These are phyloP conservation scores for Cylindrodendrum hubeiense DNA, from an alignment of 2,329 filamentous ascomycete genomes.

Conservation along the genomic window DNA sequence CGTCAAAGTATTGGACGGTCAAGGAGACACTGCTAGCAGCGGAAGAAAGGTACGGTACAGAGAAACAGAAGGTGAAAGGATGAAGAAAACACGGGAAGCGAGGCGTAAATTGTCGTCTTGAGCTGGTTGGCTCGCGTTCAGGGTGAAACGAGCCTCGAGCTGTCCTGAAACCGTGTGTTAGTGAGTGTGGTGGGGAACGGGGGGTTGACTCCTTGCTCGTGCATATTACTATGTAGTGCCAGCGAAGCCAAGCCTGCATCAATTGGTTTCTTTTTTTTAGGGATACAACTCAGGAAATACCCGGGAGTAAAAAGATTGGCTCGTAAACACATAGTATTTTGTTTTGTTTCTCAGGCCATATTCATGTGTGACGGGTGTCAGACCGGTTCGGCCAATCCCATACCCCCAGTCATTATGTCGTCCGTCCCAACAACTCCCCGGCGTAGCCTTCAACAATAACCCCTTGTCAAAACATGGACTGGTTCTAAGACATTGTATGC, in stretches of 20 bases:
- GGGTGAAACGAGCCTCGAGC: conserved; percentile 5
- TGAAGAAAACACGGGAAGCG: not conserved
- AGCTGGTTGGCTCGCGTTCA: conserved; percentile 3
- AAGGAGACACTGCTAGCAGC: conserved; percentile 7
- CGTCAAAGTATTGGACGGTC: not conserved
- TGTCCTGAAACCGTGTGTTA: not conserved
- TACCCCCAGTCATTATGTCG: not conserved
- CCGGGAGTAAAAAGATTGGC: too few relatives aligned
- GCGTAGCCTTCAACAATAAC: not conserved
- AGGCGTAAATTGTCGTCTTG: not conserved
- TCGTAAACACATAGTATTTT: not conserved
- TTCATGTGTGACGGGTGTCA: not conserved
- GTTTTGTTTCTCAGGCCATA: not conserved
- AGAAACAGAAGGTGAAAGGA: not conserved
- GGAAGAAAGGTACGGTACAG: not conserved
- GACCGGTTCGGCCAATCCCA: not conserved
- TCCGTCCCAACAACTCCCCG: not conserved
- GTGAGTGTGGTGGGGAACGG: not conserved
- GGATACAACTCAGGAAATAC: not conserved
- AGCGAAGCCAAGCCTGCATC: not conserved
- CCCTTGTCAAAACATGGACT: not conserved
- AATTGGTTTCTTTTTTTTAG: not conserved
- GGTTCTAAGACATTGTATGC: not conserved
- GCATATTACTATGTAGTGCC: not conserved
- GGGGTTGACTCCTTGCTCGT: conserved; percentile 8